Conservation (phyloP, 2,329 filamentous ascomycete genomes). For the Paecilomyces sp. region DNA sequence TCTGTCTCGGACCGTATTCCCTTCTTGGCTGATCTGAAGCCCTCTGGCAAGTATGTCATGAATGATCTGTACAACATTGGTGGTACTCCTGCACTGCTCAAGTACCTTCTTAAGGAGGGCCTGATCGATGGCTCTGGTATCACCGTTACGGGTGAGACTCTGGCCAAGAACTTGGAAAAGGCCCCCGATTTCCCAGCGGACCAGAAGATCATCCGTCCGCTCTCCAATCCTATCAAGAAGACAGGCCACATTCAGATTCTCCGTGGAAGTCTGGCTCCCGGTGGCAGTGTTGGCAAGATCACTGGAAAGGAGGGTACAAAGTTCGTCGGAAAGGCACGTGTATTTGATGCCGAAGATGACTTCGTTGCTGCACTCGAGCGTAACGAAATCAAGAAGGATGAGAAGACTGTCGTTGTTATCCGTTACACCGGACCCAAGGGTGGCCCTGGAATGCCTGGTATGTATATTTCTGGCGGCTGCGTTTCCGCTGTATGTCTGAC, state of each 20-base stretch:
- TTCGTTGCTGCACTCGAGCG: slow-evolving; percentile 62
- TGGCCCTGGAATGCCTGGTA: slow-evolving; percentile 60
- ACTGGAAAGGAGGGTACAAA: slow-evolving; percentile 65
- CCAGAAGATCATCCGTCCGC: slow-evolving; percentile 62
- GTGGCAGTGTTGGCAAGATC: slow-evolving; percentile 67
- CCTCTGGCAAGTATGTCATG: slow-evolving; percentile 61
- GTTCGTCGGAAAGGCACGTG: slow-evolving; percentile 63
- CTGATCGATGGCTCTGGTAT: slow-evolving; percentile 54
- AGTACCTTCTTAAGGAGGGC: slow-evolving; percentile 52
- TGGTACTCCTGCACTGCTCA: slow-evolving; percentile 51
- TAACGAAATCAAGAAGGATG: slow-evolving; percentile 64
- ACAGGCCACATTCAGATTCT: slow-evolving; percentile 70
- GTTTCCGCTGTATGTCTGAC: not conserved
- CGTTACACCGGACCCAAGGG: slow-evolving; percentile 69
- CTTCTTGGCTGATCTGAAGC: slow-evolving; percentile 76
- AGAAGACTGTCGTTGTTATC: slow-evolving; percentile 71
- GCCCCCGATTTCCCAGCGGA: slow-evolving; percentile 58
- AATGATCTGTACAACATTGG: slow-evolving; percentile 51
- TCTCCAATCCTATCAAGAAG: slow-evolving; percentile 61
- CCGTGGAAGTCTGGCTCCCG: slow-evolving; percentile 61
- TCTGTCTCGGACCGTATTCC: slow-evolving; percentile 70
- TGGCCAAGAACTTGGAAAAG: slow-evolving; percentile 53
- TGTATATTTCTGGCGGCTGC: slow-evolving; percentile 3
- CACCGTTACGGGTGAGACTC: slow-evolving; percentile 54
- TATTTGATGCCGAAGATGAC: slow-evolving; percentile 62